Percentiles rank a stretch among this genome's conserved stretches.
These are phyloP conservation scores for Ilyonectria sp. DNA, from an alignment of 2,329 filamentous ascomycete genomes.

Conservation along the genomic window DNA sequence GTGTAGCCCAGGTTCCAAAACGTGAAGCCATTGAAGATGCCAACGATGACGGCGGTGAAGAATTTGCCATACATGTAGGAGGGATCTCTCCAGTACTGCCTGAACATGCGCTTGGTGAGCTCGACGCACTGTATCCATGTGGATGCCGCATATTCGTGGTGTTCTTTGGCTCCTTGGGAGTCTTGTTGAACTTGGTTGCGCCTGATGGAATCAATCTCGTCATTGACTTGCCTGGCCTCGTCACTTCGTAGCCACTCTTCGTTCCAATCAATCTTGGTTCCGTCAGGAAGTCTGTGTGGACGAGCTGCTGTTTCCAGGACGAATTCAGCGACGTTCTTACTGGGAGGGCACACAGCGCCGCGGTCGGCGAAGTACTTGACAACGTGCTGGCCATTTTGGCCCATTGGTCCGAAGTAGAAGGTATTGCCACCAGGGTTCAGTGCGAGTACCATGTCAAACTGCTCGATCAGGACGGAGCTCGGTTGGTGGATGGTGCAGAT, in stretches of 20 bases:
- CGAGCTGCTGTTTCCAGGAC: constrained; percentile 62
- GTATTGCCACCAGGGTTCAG: constrained; percentile 66
- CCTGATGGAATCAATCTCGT: constrained; percentile 69
- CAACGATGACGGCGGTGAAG: constrained; percentile 79
- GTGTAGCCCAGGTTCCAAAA: constrained; percentile 79
- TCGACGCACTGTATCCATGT: constrained; percentile 73
- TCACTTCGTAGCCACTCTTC: constrained; percentile 80
- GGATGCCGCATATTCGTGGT: constrained; percentile 77
- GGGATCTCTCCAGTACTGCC: constrained; percentile 82
- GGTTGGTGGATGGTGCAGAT: constrained; percentile 74
- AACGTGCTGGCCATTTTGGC: constrained; percentile 60
- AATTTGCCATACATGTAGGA: constrained; percentile 84
- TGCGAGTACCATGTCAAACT: constrained; percentile 68
- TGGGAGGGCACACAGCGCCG: constrained; percentile 75
- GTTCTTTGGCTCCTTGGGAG: constrained; percentile 9
- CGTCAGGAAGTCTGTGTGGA: constrained; percentile 53
- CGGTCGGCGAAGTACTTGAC: constrained; percentile 70
- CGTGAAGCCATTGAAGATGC: constrained; percentile 85
- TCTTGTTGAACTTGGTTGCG: constrained; percentile 35
- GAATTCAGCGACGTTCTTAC: constrained; percentile 65
- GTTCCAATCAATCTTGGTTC: constrained; percentile 76
- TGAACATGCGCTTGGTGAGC: constrained; percentile 79
- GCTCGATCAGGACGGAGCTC: constrained; percentile 66
- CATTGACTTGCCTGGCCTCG: constrained; percentile 70
- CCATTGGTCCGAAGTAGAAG: constrained; percentile 69